Percentiles rank a stretch among this genome's conserved stretches.
These are phyloP conservation scores for Gnaphalium uliginosum DNA, from an alignment of 129 eudicot species.

Conservation along the genomic window DNA sequence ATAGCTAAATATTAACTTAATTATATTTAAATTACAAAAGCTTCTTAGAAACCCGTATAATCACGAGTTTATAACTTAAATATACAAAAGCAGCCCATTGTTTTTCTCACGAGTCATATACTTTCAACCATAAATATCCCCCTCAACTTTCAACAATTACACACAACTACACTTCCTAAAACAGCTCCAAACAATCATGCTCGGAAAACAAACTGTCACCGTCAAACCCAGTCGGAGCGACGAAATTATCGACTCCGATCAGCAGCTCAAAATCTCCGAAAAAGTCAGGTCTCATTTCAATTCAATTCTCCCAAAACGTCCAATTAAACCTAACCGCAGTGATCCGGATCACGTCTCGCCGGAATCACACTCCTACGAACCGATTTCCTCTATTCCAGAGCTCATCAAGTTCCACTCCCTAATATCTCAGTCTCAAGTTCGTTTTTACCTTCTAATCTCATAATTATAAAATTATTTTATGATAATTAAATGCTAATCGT, in stretches of 20 bases:
- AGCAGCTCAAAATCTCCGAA: slow-evolving; percentile 48
- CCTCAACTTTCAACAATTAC: not conserved
- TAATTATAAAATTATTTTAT: not conserved
- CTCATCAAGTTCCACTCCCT: slow-evolving; percentile 54
- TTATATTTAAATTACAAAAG: too few species aligned
- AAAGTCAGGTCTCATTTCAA: slow-evolving; percentile 53
- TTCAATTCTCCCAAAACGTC: slow-evolving; percentile 62
- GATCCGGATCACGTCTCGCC: slow-evolving; percentile 50
- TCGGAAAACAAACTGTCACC: slow-evolving; percentile 17
- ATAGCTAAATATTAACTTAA: too few species aligned
- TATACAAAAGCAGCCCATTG: slow-evolving; percentile 9
- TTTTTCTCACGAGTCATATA: not conserved
- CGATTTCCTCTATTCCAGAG: slow-evolving; percentile 40
- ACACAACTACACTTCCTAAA: not conserved
- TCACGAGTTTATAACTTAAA: too few species aligned
- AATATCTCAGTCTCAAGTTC: slow-evolving; percentile 43
- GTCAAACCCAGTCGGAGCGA: slow-evolving; percentile 74
- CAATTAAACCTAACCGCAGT: slow-evolving; percentile 60
- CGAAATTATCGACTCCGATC: slow-evolving; percentile 47
- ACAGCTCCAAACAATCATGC: slow-evolving; percentile 25
- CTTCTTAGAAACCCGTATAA: too few species aligned
- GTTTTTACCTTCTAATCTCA: not conserved
- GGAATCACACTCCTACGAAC: slow-evolving; percentile 11
- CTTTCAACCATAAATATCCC: not conserved
- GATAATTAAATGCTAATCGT: not conserved